Evolutionary conservation across 306 rosid species (phyloP), one percentile per base, ranked within the genome.

Genomic region (Quercus ilex): DNA sequence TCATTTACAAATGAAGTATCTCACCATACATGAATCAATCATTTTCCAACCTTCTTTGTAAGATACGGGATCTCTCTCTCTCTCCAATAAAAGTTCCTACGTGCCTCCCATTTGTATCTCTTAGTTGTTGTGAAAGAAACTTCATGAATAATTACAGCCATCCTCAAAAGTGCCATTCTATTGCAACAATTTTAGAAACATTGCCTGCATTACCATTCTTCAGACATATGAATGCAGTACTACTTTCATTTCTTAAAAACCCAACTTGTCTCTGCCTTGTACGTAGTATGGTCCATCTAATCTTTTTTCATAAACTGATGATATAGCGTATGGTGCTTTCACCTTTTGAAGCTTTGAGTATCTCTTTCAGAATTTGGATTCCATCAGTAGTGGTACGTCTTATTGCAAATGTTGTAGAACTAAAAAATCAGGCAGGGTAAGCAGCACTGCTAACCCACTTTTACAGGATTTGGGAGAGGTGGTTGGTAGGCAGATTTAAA

Each of bases 1-100:
- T 78, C 73, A 62, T 43, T 23, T 57, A 10, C n/a, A 65, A 49
- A 58, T 13, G 65, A 21, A 78, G 86, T 80, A 83, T 79, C 69
- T 74, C 78, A 78, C 87, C 86, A 55, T 38, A 7, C 46, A 38
- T 76, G 60, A 69, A 83, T 76, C 74, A 17, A 51, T 72, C 76
- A 28, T 46, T 76, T 74, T 33, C 80, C 30, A 21, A 23, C 60
- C 55, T 4, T 69, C 28, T 52, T 10, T 63, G n/a, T 65, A 28
- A 71, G 17, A 23, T 53, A 19, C 58, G 59, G 53, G 35, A 55
- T 33, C 28, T 74, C 38, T 49, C 14, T 28, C 51, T 74, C 49
- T 78, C 71, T 79, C 80, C 46, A 60, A 60, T 60, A 33, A 35
- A 65, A 33, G 17, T 4, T 51, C 17, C 65, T 83, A 63, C 73